These are phyloP conservation scores for Phytophthora sp. DNA, from an alignment of 352 stramenopile genomes.

Conservation along the genomic window DNA sequence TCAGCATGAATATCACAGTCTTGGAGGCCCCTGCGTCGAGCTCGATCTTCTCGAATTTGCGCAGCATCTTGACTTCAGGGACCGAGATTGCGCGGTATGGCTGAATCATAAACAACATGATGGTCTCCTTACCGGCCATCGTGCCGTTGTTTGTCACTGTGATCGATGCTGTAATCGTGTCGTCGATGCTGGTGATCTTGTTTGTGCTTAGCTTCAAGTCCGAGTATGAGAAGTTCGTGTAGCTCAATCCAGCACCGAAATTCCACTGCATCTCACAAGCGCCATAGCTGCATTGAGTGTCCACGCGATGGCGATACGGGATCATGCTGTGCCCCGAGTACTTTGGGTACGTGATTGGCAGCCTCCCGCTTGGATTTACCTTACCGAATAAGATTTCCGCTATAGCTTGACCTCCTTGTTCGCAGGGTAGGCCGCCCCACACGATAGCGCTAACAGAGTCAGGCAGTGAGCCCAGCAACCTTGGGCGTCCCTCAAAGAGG, in stretches of 20 bases:
- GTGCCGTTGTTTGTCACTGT: slow-evolving; percentile 71
- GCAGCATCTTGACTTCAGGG: slow-evolving; percentile 81
- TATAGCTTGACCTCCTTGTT: slow-evolving; percentile 83
- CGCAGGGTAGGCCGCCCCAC: slow-evolving; percentile 70
- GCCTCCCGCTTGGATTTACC: slow-evolving; percentile 76
- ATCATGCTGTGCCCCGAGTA: slow-evolving; percentile 62
- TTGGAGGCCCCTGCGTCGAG: slow-evolving; percentile 42
- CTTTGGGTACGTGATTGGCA: slow-evolving; percentile 86
- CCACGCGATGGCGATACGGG: slow-evolving; percentile 75
- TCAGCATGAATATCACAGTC: slow-evolving; percentile 47
- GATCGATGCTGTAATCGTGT: slow-evolving; percentile 46
- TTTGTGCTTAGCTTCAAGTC: slow-evolving; percentile 45
- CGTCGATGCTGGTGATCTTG: slow-evolving; percentile 27
- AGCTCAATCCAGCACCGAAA: slow-evolving; percentile 73
- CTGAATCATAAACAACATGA: slow-evolving; percentile 81
- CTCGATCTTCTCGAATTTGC: slow-evolving; percentile 77
- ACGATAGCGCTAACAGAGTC: slow-evolving; percentile 75
- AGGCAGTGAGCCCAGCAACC: slow-evolving; percentile 57
- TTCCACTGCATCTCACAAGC: slow-evolving; percentile 63
- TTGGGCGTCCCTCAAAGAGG: slow-evolving; percentile 69
- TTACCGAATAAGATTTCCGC: slow-evolving; percentile 81
- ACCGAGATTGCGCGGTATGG: slow-evolving; percentile 62
- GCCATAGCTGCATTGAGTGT: slow-evolving; percentile 50
- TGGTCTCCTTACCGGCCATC: slow-evolving; percentile 65
- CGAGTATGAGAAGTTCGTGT: slow-evolving; percentile 67